Conservation (phyloP, 139 green algal genomes). For the Picochlorum sp. region DNA sequence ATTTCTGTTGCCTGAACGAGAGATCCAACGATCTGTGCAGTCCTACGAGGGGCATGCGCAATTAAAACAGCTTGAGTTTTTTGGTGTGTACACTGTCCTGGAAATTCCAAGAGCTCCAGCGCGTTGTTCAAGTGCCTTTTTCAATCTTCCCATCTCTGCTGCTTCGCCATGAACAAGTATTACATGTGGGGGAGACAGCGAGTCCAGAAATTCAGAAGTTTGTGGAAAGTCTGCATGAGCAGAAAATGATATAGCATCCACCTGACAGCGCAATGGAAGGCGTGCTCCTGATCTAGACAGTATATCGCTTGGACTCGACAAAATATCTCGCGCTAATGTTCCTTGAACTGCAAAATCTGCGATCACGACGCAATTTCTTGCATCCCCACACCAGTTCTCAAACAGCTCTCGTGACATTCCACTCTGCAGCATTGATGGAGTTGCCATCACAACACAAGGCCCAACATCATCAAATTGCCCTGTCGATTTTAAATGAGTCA, state of each 20-base stretch:
- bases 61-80: slow-evolving; percentile 49
- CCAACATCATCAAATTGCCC: slow-evolving; percentile 67
- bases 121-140: slow-evolving; percentile 55
- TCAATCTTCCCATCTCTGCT: slow-evolving; percentile 74
- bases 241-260: slow-evolving; percentile 94
- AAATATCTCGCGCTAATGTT: slow-evolving; percentile 89
- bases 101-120: slow-evolving; percentile 36
- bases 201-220: slow-evolving; percentile 85
- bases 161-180: slow-evolving; percentile 95
- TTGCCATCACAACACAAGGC: slow-evolving; percentile 93
- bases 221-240: slow-evolving; percentile 97
- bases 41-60: slow-evolving; percentile 51
- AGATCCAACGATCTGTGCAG: slow-evolving; percentile 50
- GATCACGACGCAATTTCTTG: slow-evolving; percentile 87
- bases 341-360: slow-evolving; percentile 95
- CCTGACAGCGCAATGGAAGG: slow-evolving; percentile 70
- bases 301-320: slow-evolving; percentile 69
- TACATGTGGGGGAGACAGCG: slow-evolving; percentile 73
- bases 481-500: slow-evolving; percentile 66
- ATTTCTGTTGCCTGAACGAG: slow-evolving; percentile 26
- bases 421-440: slow-evolving; percentile 83
- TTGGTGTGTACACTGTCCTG: slow-evolving; percentile 52
- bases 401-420: slow-evolving; percentile 82
- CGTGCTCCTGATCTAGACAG: slow-evolving; percentile 57
- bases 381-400: slow-evolving; percentile 88